Conservation (phyloP, 225 moss, liverwort and hornwort species). For the Lunularia cruciata region DNA sequence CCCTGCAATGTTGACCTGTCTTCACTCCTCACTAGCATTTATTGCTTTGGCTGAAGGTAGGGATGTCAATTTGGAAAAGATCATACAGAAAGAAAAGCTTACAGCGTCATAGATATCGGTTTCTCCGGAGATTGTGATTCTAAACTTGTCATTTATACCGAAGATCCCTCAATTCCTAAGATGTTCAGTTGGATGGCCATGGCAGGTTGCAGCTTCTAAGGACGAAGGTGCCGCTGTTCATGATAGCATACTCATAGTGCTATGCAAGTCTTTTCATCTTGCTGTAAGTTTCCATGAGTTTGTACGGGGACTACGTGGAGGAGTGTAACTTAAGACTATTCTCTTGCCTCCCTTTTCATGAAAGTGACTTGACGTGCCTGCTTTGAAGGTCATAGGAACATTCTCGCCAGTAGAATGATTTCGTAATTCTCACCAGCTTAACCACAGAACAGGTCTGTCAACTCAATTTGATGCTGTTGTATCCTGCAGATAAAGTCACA, state of each 20-base stretch:
- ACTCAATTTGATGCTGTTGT: not conserved
- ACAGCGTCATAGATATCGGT: not conserved
- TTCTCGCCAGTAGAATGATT: not conserved
- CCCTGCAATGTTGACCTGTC: not conserved
- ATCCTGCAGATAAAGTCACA: constrained; percentile 81
- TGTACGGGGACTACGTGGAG: not conserved
- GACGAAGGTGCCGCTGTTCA: constrained; percentile 65
- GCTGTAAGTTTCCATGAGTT: constrained; percentile 54
- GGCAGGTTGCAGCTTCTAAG: constrained; percentile 79
- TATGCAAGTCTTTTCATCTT: constrained; percentile 86
- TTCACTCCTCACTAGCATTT: not conserved
- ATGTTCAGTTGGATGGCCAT: constrained; percentile 10
- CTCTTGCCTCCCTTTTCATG: not conserved
- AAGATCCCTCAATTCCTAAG: not conserved
- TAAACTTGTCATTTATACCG: not conserved
- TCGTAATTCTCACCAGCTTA: too few relatives aligned
- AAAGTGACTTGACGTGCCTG: not conserved
- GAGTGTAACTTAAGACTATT: not conserved
- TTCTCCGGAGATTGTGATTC: not conserved
- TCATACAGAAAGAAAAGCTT: not conserved
- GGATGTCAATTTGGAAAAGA: not conserved
- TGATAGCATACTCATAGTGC: constrained; percentile 79
- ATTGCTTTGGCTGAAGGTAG: not conserved
- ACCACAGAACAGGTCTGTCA: not conserved
- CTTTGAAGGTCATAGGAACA: not conserved